Conservation (phyloP, 176 grass and related monocot species). For the Puya raimondii region DNA sequence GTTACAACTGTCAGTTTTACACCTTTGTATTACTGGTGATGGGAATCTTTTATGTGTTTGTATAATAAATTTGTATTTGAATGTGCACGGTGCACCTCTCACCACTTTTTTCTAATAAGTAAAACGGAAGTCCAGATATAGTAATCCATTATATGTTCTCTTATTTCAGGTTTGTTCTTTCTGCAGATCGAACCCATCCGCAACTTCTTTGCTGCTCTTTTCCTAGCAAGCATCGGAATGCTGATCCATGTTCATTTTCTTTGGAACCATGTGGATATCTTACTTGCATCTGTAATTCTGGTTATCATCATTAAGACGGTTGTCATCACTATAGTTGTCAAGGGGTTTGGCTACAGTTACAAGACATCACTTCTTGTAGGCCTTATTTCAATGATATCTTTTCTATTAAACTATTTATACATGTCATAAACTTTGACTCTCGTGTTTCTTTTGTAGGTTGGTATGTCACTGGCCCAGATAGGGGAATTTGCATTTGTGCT, state of each 20-base stretch:
- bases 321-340: constrained; percentile 77
- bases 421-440: constrained; percentile 1
- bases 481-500: constrained; percentile 99
- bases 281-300: constrained; percentile 92
- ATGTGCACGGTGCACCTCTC: background rate
- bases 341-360: constrained; percentile 96
- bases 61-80: background rate
- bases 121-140: constrained; percentile 26
- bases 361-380: constrained; percentile 99
- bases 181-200: constrained; percentile 99
- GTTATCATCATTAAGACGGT: constrained; percentile 90
- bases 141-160: constrained; percentile 63
- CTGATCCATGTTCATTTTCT: constrained; percentile 99
- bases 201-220: constrained; percentile 96
- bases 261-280: constrained; percentile 99
- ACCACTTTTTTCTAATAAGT: background rate
- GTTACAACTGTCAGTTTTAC: background rate
- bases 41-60: background rate
- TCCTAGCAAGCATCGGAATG: constrained; percentile 99
- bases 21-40: background rate
- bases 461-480: constrained; percentile 99
- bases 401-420: constrained; percentile 6
- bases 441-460: constrained; percentile 53
- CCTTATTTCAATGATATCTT: background rate
- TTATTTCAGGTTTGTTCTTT: constrained; percentile 94